Evolutionary conservation across 106 monocot genomes (phyloP).

Genomic region (Dendrobium chrysotoxum): DNA sequence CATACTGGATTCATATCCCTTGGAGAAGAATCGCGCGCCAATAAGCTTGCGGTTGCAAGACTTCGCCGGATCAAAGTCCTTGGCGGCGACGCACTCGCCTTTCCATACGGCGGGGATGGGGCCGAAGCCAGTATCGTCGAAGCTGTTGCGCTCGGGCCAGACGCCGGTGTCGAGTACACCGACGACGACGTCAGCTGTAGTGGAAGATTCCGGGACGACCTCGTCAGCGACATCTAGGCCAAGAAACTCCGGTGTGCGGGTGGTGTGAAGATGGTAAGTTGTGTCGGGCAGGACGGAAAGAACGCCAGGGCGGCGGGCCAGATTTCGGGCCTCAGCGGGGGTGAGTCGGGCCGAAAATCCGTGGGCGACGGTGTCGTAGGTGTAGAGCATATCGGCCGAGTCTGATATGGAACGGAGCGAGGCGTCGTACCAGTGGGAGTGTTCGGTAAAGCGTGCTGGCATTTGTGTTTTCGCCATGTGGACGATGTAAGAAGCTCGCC

Average conservation of each 20-base stretch:
- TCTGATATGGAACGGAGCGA: slow-evolving; percentile 75
- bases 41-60: slow-evolving; percentile 86
- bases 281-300: slow-evolving; percentile 66
- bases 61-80: slow-evolving; percentile 44
- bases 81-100: slow-evolving; percentile 60
- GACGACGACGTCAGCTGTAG: slow-evolving; percentile 60
- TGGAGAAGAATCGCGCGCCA: slow-evolving; percentile 78
- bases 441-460: slow-evolving; percentile 56
- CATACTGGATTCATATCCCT: slow-evolving; percentile 82
- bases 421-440: slow-evolving; percentile 69
- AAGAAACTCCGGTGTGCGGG: slow-evolving; percentile 88
- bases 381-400: slow-evolving; percentile 66
- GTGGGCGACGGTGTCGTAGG: slow-evolving; percentile 65
- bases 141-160: slow-evolving; percentile 81
- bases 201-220: slow-evolving; percentile 31
- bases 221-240: slow-evolving; percentile 32
- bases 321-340: slow-evolving; percentile 34
- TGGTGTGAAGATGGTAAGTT: slow-evolving; percentile 88
- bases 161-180: slow-evolving; percentile 95
- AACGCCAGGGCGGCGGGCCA: slow-evolving; percentile 43
- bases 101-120: slow-evolving; percentile 75
- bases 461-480: slow-evolving; percentile 72
- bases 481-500: slow-evolving; percentile 63
- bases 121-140: slow-evolving; percentile 75
- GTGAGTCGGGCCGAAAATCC: slow-evolving; percentile 80